Percentiles rank a stretch among this genome's conserved stretches.
Conservation (phyloP, 805 yeast genomes). For the Metschnikowia vanudenii region DNA sequence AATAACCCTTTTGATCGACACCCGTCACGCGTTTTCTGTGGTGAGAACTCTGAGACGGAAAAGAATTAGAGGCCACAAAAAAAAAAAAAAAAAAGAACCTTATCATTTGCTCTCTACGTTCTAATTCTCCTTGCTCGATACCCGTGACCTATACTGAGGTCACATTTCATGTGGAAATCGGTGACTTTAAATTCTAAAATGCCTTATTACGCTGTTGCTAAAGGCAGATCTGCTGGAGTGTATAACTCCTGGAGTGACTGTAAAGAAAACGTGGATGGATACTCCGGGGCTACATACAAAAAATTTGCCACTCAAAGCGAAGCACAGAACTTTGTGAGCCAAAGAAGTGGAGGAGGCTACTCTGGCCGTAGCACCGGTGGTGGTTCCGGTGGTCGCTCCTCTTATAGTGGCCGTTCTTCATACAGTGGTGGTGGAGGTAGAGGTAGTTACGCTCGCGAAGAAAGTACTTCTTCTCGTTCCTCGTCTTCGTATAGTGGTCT, state of each 20-base stretch:
- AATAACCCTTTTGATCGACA: too few species aligned
- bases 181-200: background rate
- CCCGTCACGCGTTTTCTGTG: too few species aligned
- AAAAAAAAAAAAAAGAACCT: too few species aligned
- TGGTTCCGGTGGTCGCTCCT: background rate
- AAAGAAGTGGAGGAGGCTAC: constrained; percentile 3
- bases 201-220: constrained; percentile 38
- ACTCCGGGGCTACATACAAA: constrained; percentile 54
- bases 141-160: background rate
- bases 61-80: too few species aligned
- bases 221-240: constrained; percentile 48
- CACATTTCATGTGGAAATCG: background rate
- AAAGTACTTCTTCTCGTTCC: too few species aligned
- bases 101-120: too few species aligned
- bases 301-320: constrained; percentile 48
- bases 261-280: constrained; percentile 53
- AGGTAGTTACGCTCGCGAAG: too few species aligned
- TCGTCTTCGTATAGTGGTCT: too few species aligned
- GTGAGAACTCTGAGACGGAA: too few species aligned
- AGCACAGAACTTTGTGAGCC: constrained; percentile 46
- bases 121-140: too few species aligned
- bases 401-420: constrained; percentile 1
- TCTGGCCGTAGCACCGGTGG: background rate
- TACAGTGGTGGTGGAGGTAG: constrained; percentile 1
- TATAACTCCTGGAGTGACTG: constrained; percentile 61